Conservation (phyloP, 768 basidiomycete genomes). For the Dacryopinax spathularia region DNA sequence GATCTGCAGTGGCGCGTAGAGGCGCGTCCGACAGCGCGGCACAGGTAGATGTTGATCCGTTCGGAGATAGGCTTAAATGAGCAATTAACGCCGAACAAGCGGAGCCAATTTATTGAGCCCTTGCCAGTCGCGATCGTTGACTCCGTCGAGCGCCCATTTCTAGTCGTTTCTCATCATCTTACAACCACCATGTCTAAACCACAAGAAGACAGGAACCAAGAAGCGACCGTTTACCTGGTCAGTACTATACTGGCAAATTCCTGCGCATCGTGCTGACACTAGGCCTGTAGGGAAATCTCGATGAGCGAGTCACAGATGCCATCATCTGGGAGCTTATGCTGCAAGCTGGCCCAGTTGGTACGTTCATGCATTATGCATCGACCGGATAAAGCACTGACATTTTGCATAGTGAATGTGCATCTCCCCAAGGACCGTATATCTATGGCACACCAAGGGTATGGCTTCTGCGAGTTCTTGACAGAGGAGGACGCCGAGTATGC, state of each 20-base stretch:
- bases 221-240: slow-evolving; percentile 79
- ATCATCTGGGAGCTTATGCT: slow-evolving; percentile 97
- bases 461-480: slow-evolving; percentile 97
- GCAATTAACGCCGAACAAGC: too few species aligned
- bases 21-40: too few species aligned
- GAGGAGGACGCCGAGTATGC: slow-evolving; percentile 99
- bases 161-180: not conserved
- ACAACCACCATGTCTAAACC: slow-evolving; percentile 27
- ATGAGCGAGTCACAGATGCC: slow-evolving; percentile 87
- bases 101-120: not conserved
- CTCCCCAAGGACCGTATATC: slow-evolving; percentile 96
- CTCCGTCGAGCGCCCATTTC: not conserved
- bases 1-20: too few species aligned
- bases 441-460: slow-evolving; percentile 97
- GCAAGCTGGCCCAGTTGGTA: slow-evolving; percentile 96
- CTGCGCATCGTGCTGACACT: not conserved
- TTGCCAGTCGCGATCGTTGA: not conserved
- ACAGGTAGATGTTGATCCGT: too few species aligned
- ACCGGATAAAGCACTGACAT: not conserved
- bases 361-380: slow-evolving; percentile 23
- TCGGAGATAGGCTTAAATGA: too few species aligned
- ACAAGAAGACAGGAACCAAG: slow-evolving; percentile 81
- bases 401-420: slow-evolving; percentile 74
- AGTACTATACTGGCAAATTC: slow-evolving; percentile 18
- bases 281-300: slow-evolving; percentile 70